Evolutionary conservation across 1,284 basidiomycete genomes (phyloP).

Genomic region (Cystobasidiaceae sp.): DNA sequence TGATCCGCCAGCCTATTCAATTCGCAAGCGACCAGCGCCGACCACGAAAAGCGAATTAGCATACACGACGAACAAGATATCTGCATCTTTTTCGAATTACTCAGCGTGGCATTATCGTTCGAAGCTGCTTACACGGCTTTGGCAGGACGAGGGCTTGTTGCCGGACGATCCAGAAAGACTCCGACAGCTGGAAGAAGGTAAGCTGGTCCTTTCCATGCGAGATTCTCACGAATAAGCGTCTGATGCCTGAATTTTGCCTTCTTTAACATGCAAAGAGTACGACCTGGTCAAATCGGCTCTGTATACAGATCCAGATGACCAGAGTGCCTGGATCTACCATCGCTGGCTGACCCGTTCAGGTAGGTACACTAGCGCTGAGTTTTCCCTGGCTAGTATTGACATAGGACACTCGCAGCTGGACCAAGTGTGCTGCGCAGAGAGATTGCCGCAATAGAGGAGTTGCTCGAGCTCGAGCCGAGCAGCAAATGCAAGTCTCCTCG

Average conservation of each 20-base stretch:
- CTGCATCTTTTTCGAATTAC: conserved; percentile 93
- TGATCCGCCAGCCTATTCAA: conserved; percentile 50
- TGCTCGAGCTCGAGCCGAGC: conserved; percentile 85
- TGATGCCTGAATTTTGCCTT: conserved; percentile 52
- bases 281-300: conserved; percentile 88
- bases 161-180: conserved; percentile 13
- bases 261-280: conserved; percentile 71
- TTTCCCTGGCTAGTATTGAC: no score
- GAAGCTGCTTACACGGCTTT: conserved; percentile 67
- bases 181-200: conserved; percentile 33
- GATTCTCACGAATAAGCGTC: conserved; percentile 67
- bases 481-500: conserved; percentile 72
- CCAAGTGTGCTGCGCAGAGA: conserved; percentile 63
- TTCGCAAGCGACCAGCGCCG: conserved; percentile 26
- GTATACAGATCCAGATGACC: conserved; percentile 93
- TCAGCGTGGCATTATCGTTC: conserved; percentile 98
- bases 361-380: conserved; percentile 39
- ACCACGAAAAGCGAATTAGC: conserved; percentile 57
- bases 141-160: conserved; percentile 53
- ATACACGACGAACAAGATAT: conserved; percentile 85
- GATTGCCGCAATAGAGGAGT: conserved; percentile 70
- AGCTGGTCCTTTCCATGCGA: conserved; percentile 3
- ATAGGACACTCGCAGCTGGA: conserved; percentile 50
- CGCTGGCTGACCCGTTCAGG: conserved; percentile 83
- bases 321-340: conserved; percentile 97